Conservation (phyloP, 805 yeast genomes). For the Pichia thaimueangensis region DNA sequence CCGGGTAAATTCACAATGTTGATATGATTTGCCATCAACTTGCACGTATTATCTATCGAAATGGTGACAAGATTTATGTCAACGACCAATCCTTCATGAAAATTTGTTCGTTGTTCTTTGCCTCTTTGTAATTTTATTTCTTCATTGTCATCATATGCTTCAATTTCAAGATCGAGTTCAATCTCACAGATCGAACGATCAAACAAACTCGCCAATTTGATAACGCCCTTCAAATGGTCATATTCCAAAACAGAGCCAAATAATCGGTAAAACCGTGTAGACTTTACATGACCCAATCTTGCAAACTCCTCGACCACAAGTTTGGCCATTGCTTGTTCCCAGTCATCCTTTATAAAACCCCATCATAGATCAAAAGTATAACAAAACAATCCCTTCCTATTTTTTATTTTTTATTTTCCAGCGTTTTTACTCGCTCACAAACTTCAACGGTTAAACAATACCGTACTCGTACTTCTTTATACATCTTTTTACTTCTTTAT, state of each 20-base stretch:
- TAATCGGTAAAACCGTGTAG: conserved; percentile 16
- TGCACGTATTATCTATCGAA: not conserved
- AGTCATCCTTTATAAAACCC: not conserved
- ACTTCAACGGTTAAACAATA: too few species aligned
- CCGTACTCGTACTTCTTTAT: too few species aligned
- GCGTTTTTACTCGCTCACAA: not conserved
- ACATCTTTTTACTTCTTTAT: too few species aligned
- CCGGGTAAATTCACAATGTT: conserved; percentile 1
- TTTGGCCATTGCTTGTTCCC: conserved; percentile 5
- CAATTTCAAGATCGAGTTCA: conserved; percentile 10
- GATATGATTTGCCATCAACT: not conserved
- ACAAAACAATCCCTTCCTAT: too few species aligned
- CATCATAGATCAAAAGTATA: too few species aligned
- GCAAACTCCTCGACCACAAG: conserved; percentile 11
- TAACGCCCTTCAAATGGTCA: conserved; percentile 13
- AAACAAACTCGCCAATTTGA: conserved; percentile 15
- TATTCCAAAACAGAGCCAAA: conserved; percentile 20
- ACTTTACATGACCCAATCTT: conserved; percentile 7
- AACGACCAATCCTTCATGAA: conserved; percentile 19
- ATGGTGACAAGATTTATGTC: conserved; percentile 17
- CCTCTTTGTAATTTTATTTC: too few species aligned
- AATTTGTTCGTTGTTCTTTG: conserved; percentile 5
- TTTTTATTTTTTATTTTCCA: not conserved
- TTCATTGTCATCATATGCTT: conserved; percentile 5
- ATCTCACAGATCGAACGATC: conserved; percentile 6